Evolutionary conservation across 345 rosid species (phyloP), one percentile per base, ranked within the genome.

Genomic region (Dipteronia sinensis): DNA sequence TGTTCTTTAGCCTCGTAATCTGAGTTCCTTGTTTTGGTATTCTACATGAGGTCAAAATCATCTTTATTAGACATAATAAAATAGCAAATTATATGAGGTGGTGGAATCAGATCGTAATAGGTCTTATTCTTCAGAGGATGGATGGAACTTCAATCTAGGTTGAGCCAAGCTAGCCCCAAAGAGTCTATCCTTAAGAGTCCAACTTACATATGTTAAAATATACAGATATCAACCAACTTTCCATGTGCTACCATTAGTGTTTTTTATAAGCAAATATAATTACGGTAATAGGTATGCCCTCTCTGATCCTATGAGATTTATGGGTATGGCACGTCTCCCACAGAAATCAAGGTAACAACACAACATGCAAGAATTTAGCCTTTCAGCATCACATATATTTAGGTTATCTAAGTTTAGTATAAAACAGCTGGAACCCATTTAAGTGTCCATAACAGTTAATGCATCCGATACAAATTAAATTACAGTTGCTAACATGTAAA

Each of bases 31-130:
- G 27, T n/a, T 19, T 19, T 59, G 64, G 64, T 7, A 19, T 59
- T 59, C 64, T 9, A 59, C 64, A 59, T 59, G 64, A 59, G 23
- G 27, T 59, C 27, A 59, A 53, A n/a, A n/a, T 59, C 64, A 59
- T 16, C 7, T 59, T 20, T 20, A 59, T 59, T 59, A 22, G 27
- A 59, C 27, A 59, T 22, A 20, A 22, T 59, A n/a, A 59, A 59
- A 59, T n/a, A n/a, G 27, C 27, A 59, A 59, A 59, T 59, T 59
- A 19, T 59, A 59, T 59, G n/a, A 59, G 22, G 64, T 19, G 64
- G 27, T 19, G 22, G 27, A 59, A 59, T 22, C 64, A 20, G 5
- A 59, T 59, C 10, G 22, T 59, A n/a, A 22, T 20, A n/a, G 9
- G 10, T 59, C 11, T n/a, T 19, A 59, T 19, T 53, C 58, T 53